Evolutionary conservation across 2,329 filamentous ascomycete genomes (phyloP), one percentile per base, ranked within the genome.

Genomic region (Stagonosporopsis rhizophila): DNA sequence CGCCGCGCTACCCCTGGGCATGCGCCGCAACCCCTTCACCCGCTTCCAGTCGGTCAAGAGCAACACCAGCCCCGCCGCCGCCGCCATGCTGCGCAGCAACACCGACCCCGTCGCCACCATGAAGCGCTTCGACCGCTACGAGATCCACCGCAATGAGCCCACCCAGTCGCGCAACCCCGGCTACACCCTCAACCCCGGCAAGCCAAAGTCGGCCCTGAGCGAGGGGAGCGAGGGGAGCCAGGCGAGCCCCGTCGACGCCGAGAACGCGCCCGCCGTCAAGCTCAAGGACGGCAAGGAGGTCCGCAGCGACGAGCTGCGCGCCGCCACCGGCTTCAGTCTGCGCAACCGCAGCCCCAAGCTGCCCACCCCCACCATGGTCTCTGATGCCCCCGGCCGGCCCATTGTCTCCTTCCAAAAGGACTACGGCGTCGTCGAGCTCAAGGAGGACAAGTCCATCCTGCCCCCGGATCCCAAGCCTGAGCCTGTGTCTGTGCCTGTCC

Each of bases 381-480:
- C 92, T 80, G 90, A 97, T 79, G 90, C 85, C 72, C 89, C 90
- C 68, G 92, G 92, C 68, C 87, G 94, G 73, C 94, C 94, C 61
- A 98, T 98, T 82, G 94, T 98, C 83, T 98, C 94, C 84, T 98
- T 98, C 83, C 86, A 96, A 78, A 85, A 85, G 70, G 85, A 89
- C 74, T 96, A 91, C 88, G 85, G 85, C 74, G 87, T 90, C 74
- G 82, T 89, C 83, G 89, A 92, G 86, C 78, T 85, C 80, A 89
- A 88, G 77, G 77, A 80, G 53, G 76, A 78, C 27, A 70, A 73
- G 20, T 75, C 74, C 2, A 39, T 56, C 7, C 11, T 56, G 28
- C 42, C 47, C 7, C 42, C 47, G 1, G 53, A 56, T 12, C 42
- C 53, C 5, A 39, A 25, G 19, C 37, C 53, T n/a, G 47, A 51